phyloP scores from a whole-genome alignment of 2,329 filamentous ascomycete species.

The Sarocladiaceae sp. region DNA sequence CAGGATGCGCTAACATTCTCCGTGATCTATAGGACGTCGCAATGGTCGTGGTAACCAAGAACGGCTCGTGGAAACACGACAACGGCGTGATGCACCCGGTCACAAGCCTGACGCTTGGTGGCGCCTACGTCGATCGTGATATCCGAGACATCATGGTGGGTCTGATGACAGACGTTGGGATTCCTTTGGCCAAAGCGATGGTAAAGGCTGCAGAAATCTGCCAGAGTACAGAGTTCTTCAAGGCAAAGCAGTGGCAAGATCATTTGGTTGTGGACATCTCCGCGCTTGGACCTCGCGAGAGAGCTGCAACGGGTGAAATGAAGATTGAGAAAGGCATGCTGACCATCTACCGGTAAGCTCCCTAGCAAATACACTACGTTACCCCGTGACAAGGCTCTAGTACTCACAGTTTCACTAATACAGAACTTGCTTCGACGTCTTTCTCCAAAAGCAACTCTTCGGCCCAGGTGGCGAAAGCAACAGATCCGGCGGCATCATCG shows the following conservation, averaged over 20 bases:
- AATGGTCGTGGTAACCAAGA: background rate
- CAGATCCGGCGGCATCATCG: background rate
- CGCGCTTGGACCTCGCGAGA: no score
- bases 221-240: background rate
- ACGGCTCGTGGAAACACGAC: background rate
- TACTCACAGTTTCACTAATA: no score
- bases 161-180: background rate
- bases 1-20: no score
- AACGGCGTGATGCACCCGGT: background rate
- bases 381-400: no score
- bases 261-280: background rate
- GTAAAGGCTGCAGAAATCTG: background rate
- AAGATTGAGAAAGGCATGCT: no score
- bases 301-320: no score
- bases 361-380: no score
- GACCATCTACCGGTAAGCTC: no score
- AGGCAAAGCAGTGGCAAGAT: background rate
- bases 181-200: background rate
- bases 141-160: background rate
- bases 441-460: background rate
- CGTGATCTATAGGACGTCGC: background rate
- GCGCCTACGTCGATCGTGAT: background rate
- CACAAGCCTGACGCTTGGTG: background rate
- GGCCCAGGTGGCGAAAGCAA: background rate
- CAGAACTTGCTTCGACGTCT: background rate